These are phyloP conservation scores for Pulveroboletus ravenelii DNA, from an alignment of 768 basidiomycete species.

Conservation along the genomic window DNA sequence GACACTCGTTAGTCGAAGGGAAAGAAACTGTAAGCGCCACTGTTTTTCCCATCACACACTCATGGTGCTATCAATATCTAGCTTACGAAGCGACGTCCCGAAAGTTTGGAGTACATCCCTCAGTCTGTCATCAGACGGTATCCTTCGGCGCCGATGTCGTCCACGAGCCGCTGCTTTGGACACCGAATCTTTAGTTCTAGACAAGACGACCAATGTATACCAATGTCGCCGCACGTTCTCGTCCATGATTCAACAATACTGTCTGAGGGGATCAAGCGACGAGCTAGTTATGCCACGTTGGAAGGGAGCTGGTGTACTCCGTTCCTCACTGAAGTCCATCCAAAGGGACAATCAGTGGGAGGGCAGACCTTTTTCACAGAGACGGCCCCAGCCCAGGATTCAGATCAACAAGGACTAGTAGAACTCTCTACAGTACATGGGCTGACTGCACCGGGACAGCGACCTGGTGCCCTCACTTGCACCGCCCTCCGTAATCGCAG, in stretches of 20 bases:
- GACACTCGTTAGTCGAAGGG: background rate
- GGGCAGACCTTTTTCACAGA: background rate
- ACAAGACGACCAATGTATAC: background rate
- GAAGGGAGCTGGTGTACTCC: conserved; percentile 2
- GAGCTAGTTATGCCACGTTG: background rate
- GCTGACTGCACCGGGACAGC: background rate
- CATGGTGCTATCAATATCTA: background rate
- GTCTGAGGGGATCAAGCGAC: conserved; percentile 2
- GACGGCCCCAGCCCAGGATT: background rate
- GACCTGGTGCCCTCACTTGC: conserved; percentile 17
- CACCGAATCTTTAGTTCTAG: background rate
- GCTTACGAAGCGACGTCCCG: conserved; percentile 12
- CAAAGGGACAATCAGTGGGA: background rate
- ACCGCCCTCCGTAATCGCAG: conserved; percentile 21
- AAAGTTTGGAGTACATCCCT: conserved; percentile 22
- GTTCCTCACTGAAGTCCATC: background rate
- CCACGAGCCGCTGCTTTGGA: background rate
- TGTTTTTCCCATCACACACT: background rate
- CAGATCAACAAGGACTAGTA: background rate
- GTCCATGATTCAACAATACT: background rate
- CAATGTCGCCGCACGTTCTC: background rate
- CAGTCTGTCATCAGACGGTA: conserved; percentile 25
- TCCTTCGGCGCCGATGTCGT: conserved; percentile 8
- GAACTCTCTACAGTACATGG: background rate
- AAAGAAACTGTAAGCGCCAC: conserved; percentile 10